Base-by-base conservation (phyloP, 371 early-diverging fungal species). In the Caulochytrium protostelioides region DNA sequence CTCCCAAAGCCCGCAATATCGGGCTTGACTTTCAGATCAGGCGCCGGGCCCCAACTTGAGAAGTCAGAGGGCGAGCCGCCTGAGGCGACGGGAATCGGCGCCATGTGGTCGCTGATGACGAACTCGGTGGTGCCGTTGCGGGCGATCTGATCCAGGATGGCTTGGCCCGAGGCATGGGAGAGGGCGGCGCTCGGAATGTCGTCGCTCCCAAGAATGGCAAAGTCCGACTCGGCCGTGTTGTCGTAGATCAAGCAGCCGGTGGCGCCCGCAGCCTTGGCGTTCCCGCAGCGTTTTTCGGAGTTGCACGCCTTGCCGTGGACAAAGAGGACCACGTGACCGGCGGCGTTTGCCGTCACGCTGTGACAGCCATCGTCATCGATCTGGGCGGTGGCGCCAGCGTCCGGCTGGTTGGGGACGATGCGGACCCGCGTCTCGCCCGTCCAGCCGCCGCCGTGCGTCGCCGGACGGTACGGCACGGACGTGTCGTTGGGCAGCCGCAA, bases 231-330 rank as follows among this genome's bases (percentile, higher is more conserved):
- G n/a, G n/a, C n/a, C n/a, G n/a, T 17, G 39, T 36, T 28, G 47
- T 36, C 29, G 46, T 57, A 57, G 8, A 46, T 16, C 18, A 57
- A 18, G 28, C 53, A 49, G 13, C 39, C 51, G 12, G 24, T 18
- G 22, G 57, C 54, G 4, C 50, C 50, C 12, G 41, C 44, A 1
- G 20, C 32, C 22, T 8, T 5, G 8, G 49, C 54, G 30, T 14
- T n/a, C 13, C 12, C 23, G 41, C 47, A 46, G 20, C 26, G 26
- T 13, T 15, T 21, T 16, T 20, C 25, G 29, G 35, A 41, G 13
- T 32, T 12, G 34, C 32, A 19, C 25, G 25, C 26, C 16, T 25
- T 21, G 6, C 25, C 32, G 15, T 35, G 34, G 27, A 28, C 32
- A 12, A 38, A 23, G 7, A 46, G 34, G 13, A 35, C 28, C 24